These are phyloP conservation scores for Penicillium nucicola DNA, from an alignment of 495 filamentous ascomycete genomes.

Conservation along the genomic window DNA sequence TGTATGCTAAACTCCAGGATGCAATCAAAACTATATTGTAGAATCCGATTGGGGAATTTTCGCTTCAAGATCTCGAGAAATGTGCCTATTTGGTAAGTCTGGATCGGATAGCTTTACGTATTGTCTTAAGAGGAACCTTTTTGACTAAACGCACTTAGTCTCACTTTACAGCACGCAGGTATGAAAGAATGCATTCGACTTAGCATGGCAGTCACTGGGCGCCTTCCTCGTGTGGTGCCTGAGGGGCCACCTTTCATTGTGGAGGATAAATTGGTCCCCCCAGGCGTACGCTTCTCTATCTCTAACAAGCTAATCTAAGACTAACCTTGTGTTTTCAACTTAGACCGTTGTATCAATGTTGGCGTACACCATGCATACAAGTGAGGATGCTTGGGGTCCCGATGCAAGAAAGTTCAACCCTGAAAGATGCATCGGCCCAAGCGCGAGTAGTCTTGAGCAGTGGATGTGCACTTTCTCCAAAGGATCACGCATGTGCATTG, in stretches of 20 bases:
- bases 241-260: not conserved
- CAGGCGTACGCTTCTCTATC: not conserved
- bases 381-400: not conserved
- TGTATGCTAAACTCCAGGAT: too few relatives aligned
- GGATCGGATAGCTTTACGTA: too few relatives aligned
- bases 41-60: too few relatives aligned
- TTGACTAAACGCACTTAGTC: too few relatives aligned
- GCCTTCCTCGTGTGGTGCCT: not conserved
- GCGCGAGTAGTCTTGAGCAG: not conserved
- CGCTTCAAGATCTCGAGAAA: too few relatives aligned
- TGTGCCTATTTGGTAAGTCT: too few relatives aligned
- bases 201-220: not conserved
- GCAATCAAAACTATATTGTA: too few relatives aligned
- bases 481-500: not conserved
- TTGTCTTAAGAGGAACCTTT: too few relatives aligned
- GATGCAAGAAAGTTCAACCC: not conserved
- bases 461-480: not conserved
- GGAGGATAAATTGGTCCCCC: not conserved
- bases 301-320: too few relatives aligned
- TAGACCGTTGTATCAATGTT: not conserved
- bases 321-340: too few relatives aligned
- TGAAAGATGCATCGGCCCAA: not conserved
- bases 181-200: not conserved
- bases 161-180: too few relatives aligned
- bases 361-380: not conserved